A percentile compares a stretch with the other conserved stretches of the same genome.
phyloP scores from a whole-genome alignment of 2,329 filamentous ascomycete species.

The Aaosphaeria arxii region DNA sequence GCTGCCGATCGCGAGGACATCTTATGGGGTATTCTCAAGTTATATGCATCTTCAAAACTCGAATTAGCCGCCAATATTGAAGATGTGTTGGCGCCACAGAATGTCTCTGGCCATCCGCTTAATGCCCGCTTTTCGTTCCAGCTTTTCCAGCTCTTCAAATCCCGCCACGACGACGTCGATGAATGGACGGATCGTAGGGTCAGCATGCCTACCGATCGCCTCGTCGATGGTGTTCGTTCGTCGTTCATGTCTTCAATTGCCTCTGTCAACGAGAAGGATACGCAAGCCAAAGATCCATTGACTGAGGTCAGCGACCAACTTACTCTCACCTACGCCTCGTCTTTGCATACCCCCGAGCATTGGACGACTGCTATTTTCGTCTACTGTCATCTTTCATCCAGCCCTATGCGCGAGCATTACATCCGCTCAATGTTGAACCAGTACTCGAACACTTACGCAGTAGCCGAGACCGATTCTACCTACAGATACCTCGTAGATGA shows the following conservation, averaged over 20 bases:
- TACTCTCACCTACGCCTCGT: constrained; percentile 46
- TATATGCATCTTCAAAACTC: constrained; percentile 64
- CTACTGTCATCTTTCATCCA: constrained; percentile 68
- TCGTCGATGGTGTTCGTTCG: constrained; percentile 10
- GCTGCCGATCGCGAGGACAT: constrained; percentile 67
- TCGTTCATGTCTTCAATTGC: constrained; percentile 30
- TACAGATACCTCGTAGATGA: constrained; percentile 61
- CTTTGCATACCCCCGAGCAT: constrained; percentile 31
- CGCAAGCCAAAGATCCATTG: constrained; percentile 56
- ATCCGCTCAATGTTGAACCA: constrained; percentile 59
- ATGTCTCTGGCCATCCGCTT: constrained; percentile 70
- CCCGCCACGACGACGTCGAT: constrained; percentile 20
- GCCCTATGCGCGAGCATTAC: constrained; percentile 64
- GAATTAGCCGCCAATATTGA: constrained; percentile 53
- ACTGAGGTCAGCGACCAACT: constrained; percentile 55
- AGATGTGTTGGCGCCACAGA: constrained; percentile 71
- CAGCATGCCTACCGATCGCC: constrained; percentile 26
- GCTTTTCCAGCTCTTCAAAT: constrained; percentile 60
- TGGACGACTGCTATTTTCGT: constrained; percentile 64
- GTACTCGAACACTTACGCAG: constrained; percentile 64
- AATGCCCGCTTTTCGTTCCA: constrained; percentile 82
- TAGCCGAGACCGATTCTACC: constrained; percentile 53
- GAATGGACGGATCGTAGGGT: constrained; percentile 27
- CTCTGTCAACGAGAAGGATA: constrained; percentile 39
- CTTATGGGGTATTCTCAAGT: constrained; percentile 80